Base-by-base conservation (phyloP, 2,329 filamentous ascomycete species). In the Cercospora sp. region DNA sequence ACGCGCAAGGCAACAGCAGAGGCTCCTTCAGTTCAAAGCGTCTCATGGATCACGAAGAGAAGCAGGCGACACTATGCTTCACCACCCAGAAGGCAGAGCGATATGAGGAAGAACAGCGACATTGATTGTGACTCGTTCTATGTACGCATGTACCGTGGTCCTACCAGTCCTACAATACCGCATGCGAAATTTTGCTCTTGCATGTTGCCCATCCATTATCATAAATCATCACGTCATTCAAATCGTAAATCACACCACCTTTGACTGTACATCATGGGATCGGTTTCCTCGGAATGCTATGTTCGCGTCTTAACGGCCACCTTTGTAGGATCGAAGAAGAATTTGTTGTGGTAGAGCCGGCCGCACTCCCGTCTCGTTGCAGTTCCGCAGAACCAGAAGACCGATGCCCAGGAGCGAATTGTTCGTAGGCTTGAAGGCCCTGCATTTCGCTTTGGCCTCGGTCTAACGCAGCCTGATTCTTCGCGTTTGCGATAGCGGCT, bases 401-500 rank as follows among this genome's bases (percentile, higher is more conserved):
- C 10, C 43, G 7, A 16, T 2, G 13, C 28, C 49, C 30, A 3
- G 30, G 59, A 13, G 53, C 34, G 24, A 59, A 21, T 8, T 24
- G 26, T 13, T 55, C 73, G 71, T 61, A 62, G 16, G 62, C 62
- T 68, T 67, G 72, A 2, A 71, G 55, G 51, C 59, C 66, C 43
- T 62, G 68, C 69, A 77, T 75, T 58, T 78, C 76, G 2, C 59
- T 53, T 28, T 73, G 66, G 9, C 76, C 76, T 5, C 65, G 53
- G 8, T 74, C 69, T n/a, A 78, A 57, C 1, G 70, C 73, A 8
- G 68, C 69, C 18, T 72, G 69, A 34, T 78, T 78, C 65, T 77
- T 77, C 13, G 71, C 72, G 9, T 74, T 71, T 2, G 70, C 73
- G 2, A 71, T 72, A 2, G 73, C 71, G 3, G 71, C 71, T 61